A percentile compares a stretch with the other conserved stretches of the same genome.
These are phyloP conservation scores for Boletus insuetus DNA, from an alignment of 768 basidiomycete genomes.

Conservation along the genomic window DNA sequence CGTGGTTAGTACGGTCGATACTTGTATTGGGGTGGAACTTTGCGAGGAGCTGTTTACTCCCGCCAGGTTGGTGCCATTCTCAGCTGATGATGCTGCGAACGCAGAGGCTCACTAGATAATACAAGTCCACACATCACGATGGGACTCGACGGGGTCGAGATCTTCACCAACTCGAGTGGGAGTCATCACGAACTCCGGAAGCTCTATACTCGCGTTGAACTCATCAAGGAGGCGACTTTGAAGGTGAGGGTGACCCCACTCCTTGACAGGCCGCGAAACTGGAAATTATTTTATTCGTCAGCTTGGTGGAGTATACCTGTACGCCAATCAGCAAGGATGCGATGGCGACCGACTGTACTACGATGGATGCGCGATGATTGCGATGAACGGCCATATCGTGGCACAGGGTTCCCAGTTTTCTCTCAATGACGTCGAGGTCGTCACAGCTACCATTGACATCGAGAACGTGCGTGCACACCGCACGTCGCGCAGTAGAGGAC, in stretches of 20 bases:
- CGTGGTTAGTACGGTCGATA: constrained; percentile 89
- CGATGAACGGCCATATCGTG: constrained; percentile 86
- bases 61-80: constrained; percentile 56
- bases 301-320: constrained; percentile 96
- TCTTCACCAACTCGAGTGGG: constrained; percentile 98
- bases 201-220: constrained; percentile 82
- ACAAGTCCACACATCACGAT: constrained; percentile 91
- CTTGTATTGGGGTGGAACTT: constrained; percentile 94
- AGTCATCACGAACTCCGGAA: constrained; percentile 99
- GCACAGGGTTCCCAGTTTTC: constrained; percentile 98
- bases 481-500: constrained; percentile 76
- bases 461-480: constrained; percentile 93
- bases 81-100: too few relatives aligned
- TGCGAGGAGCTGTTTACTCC: constrained; percentile 99
- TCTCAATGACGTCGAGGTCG: constrained; percentile 91
- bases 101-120: neutral
- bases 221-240: constrained; percentile 94
- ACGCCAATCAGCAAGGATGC: constrained; percentile 98
- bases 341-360: constrained; percentile 98
- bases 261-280: neutral
- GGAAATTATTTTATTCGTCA: constrained; percentile 28
- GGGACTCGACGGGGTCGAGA: constrained; percentile 98
- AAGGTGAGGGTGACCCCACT: constrained; percentile 53
- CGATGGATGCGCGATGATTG: constrained; percentile 96
- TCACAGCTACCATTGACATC: constrained; percentile 95